phyloP scores from a whole-genome alignment of 495 filamentous ascomycete genomes.

The Collariella sp. region DNA sequence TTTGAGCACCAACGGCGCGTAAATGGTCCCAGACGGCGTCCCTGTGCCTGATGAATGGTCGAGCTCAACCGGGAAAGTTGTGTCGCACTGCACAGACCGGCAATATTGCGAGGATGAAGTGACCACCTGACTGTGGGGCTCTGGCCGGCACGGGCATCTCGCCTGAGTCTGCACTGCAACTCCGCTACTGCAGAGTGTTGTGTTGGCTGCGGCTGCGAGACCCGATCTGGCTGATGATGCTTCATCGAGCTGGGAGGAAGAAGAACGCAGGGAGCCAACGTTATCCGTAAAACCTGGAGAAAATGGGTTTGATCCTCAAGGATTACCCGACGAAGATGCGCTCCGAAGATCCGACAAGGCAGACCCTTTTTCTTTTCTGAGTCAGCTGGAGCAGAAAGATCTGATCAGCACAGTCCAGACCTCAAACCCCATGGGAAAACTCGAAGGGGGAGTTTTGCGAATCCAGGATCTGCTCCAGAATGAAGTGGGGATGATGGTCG shows the following conservation, averaged over 20 bases:
- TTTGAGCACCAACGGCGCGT: neutral
- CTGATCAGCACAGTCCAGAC: neutral
- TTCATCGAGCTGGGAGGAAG: neutral
- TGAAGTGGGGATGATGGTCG: neutral
- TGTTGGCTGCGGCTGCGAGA: neutral
- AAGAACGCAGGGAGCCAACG: neutral
- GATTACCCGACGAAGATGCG: neutral
- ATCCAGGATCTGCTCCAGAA: neutral
- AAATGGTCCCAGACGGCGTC: neutral
- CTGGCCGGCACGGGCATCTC: slow-evolving; percentile 2
- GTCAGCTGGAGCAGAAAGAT: neutral
- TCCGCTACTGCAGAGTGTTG: neutral
- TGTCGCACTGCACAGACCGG: slow-evolving; percentile 4
- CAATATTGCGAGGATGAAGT: neutral
- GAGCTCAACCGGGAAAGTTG: neutral
- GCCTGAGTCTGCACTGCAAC: slow-evolving; percentile 3
- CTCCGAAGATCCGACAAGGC: neutral
- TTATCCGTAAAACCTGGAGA: neutral
- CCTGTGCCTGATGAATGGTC: neutral
- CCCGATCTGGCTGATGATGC: neutral
- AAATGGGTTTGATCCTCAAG: neutral
- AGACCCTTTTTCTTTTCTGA: neutral
- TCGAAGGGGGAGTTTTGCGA: neutral
- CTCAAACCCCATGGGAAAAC: neutral
- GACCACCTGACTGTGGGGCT: neutral